Evolutionary conservation across 208 protist genomes (phyloP).

Genomic region (Herpetomonas samuelpessoai): DNA sequence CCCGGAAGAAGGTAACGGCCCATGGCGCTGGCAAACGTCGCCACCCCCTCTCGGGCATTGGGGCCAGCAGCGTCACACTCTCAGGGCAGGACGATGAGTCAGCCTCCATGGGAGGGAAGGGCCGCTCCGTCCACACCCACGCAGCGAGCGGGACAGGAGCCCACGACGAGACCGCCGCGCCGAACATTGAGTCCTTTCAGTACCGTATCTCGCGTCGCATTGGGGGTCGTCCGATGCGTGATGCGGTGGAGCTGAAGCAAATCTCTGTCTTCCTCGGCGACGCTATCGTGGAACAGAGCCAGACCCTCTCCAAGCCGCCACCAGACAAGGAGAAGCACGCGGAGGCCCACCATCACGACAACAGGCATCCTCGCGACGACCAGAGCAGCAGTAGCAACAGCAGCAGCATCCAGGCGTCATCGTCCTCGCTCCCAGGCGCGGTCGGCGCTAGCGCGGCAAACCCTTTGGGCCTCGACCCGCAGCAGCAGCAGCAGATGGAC

Average conservation of each 20-base stretch:
- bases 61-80: neutral
- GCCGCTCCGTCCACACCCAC: neutral
- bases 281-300: conserved; percentile 17
- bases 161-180: neutral
- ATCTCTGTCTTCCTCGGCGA: conserved; percentile 42
- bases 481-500: neutral
- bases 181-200: conserved; percentile 10
- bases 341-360: neutral
- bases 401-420: neutral
- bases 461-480: neutral
- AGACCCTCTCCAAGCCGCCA: conserved; percentile 15
- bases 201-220: conserved; percentile 56
- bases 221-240: conserved; percentile 59
- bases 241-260: conserved; percentile 51
- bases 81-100: neutral
- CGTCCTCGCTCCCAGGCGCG: conserved; percentile 2
- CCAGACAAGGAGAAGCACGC: neutral
- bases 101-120: neutral
- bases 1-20: neutral
- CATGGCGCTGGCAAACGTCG: neutral
- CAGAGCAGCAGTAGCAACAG: neutral
- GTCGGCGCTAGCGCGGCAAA: neutral
- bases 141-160: neutral
- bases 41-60: no score
- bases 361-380: neutral